These are phyloP conservation scores for Gynostemma pentaphyllum DNA, from an alignment of 306 rosid species.

Conservation along the genomic window DNA sequence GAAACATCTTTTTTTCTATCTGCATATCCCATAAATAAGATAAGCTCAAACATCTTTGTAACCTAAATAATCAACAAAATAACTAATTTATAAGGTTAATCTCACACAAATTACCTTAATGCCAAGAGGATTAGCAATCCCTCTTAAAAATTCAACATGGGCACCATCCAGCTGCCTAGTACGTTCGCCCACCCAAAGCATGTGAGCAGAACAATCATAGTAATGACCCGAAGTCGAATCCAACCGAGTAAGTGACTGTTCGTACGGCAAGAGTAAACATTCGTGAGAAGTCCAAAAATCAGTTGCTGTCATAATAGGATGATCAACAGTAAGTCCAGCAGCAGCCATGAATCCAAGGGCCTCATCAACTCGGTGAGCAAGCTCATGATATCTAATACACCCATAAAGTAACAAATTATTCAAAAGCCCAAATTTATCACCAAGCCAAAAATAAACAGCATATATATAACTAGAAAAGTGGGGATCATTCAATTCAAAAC, in stretches of 20 bases:
- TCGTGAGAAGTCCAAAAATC: constrained; percentile 99
- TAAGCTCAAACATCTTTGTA: background rate
- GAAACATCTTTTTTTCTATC: background rate
- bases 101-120: constrained; percentile 53
- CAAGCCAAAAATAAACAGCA: background rate
- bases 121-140: constrained; percentile 93
- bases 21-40: background rate
- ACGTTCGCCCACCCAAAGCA: constrained; percentile 93
- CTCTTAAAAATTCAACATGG: constrained; percentile 88
- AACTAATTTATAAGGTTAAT: background rate
- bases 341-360: constrained; percentile 99
- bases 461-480: background rate
- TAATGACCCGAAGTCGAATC: constrained; percentile 90
- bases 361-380: constrained; percentile 91
- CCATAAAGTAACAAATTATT: constrained; percentile 13
- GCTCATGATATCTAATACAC: constrained; percentile 75
- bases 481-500: constrained; percentile 3
- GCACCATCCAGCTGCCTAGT: constrained; percentile 97
- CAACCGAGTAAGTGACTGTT: constrained; percentile 89
- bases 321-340: constrained; percentile 91
- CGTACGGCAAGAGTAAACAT: constrained; percentile 88
- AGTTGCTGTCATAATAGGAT: constrained; percentile 91
- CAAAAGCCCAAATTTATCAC: background rate
- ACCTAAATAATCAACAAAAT: background rate
- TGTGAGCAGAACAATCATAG: constrained; percentile 97